These are phyloP conservation scores for Microthlaspi erraticum DNA, from an alignment of 345 rosid genomes.

Conservation along the genomic window DNA sequence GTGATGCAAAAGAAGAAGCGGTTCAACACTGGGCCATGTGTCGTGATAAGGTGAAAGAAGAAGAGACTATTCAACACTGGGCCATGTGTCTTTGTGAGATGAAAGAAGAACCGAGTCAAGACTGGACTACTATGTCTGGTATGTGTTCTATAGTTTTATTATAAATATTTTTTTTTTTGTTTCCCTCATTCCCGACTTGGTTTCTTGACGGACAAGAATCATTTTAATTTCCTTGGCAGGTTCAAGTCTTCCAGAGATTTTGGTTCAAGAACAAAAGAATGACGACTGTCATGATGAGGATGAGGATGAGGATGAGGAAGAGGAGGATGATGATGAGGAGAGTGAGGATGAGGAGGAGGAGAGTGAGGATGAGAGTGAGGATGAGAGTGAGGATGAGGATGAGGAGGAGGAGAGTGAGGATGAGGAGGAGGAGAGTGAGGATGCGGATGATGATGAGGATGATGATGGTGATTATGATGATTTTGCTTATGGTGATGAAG, in stretches of 20 bases:
- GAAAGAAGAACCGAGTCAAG: slow-evolving; percentile 10
- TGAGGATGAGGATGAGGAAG: background rate
- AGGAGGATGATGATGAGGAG: background rate
- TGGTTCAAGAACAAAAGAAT: slow-evolving; percentile 9
- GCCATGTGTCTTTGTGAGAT: background rate
- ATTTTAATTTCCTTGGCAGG: slow-evolving; percentile 10
- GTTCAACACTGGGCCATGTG: slow-evolving; percentile 25
- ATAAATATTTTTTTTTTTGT: background rate
- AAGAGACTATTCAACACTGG: background rate
- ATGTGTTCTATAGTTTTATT: slow-evolving; percentile 5
- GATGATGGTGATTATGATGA: background rate
- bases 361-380: background rate
- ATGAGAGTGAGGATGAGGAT: background rate
- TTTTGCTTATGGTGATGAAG: background rate
- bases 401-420: background rate
- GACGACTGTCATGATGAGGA: background rate
- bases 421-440: background rate
- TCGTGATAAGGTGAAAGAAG: background rate
- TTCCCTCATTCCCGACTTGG: background rate
- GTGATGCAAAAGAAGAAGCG: slow-evolving; percentile 18
- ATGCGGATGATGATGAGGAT: background rate
- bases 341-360: background rate
- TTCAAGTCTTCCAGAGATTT: slow-evolving; percentile 6
- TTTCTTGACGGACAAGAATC: slow-evolving; percentile 28
- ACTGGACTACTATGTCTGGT: slow-evolving; percentile 22